phyloP scores from a whole-genome alignment of 2,329 filamentous ascomycete species.

The Pyrenophora tritici-repentis region DNA sequence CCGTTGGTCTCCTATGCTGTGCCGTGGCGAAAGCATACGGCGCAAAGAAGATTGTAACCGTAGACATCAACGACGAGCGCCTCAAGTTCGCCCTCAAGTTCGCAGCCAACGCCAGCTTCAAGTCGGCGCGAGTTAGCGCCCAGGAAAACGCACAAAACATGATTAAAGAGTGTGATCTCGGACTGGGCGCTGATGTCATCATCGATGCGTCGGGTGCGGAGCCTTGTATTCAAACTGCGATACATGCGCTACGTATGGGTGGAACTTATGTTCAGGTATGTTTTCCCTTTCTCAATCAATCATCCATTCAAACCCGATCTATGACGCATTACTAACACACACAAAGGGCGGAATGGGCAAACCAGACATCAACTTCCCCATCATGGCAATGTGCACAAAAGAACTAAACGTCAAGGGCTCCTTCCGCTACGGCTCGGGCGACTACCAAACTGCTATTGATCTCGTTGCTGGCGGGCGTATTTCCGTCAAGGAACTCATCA shows the following conservation, averaged over 20 bases:
- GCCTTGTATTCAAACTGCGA: conserved; percentile 55
- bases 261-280: conserved; percentile 54
- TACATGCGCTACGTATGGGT: conserved; percentile 55
- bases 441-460: conserved; percentile 83
- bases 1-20: conserved; percentile 82
- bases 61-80: conserved; percentile 82
- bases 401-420: conserved; percentile 85
- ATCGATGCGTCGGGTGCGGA: conserved; percentile 57
- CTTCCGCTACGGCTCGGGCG: conserved; percentile 86
- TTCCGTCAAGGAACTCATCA: conserved; percentile 77
- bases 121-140: conserved; percentile 62
- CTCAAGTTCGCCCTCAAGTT: conserved; percentile 78
- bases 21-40: conserved; percentile 85
- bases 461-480: conserved; percentile 75
- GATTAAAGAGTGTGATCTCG: conserved; percentile 66
- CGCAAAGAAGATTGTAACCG: conserved; percentile 80
- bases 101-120: conserved; percentile 69
- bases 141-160: conserved; percentile 76
- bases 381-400: conserved; percentile 86
- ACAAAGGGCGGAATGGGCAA: conserved; percentile 75
- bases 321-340: neutral
- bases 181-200: conserved; percentile 54
- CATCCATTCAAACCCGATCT: neutral
- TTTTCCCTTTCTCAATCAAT: neutral
- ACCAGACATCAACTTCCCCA: conserved; percentile 85